Evolutionary conservation across 768 basidiomycete genomes (phyloP), one percentile per base, ranked within the genome.

Genomic region (Hygrophoropsis aurantiaca): DNA sequence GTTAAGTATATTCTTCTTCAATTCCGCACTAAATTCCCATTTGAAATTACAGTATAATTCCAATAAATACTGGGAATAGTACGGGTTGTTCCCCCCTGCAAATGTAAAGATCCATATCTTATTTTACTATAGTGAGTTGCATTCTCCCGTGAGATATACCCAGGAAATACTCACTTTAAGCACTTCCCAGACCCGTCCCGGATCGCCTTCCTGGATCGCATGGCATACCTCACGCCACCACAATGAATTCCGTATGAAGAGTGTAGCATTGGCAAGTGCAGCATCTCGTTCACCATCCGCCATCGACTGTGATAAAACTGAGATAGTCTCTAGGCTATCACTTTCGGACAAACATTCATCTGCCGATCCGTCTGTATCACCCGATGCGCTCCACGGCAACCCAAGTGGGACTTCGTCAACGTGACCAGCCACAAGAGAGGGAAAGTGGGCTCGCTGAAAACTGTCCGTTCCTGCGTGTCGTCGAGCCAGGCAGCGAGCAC

Each of bases 21-120:
- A 40, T 16, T 35, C 47, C 10, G 36, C 38, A 2, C 44, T 32
- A 20, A 49, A 58, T 41, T 60, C 60, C 51, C 53, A 58, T 42
- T 60, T 57, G 50, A 59, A 58, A 46, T 54, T 60, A 48, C 62
- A 64, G 25, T 52, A 59, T 16, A 60, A 20, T 37, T 64, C 59
- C 11, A 64, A 51, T 4, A 64, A 53, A 46, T 59, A 64, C 20
- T 55, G 48, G 10, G 52, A 55, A 46, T 64, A 64, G 27, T 59
- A 45, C 32, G 62, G 59, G 37, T 62, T 61, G 4, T 52, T 41
- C 11, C 57, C 56, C 0, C 62, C 60, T 11, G 56, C 42, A 35
- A 60, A 64, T 19, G 56, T 61, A 47, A 64, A 54, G 2, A 57
- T 59, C 60, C 46, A 47, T 3, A 40, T 10, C 49, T 50, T 30